A percentile compares a stretch with the other conserved stretches of the same genome.
These are phyloP conservation scores for Plasmodium relictum DNA, from an alignment of 169 alveolate species.

Conservation along the genomic window DNA sequence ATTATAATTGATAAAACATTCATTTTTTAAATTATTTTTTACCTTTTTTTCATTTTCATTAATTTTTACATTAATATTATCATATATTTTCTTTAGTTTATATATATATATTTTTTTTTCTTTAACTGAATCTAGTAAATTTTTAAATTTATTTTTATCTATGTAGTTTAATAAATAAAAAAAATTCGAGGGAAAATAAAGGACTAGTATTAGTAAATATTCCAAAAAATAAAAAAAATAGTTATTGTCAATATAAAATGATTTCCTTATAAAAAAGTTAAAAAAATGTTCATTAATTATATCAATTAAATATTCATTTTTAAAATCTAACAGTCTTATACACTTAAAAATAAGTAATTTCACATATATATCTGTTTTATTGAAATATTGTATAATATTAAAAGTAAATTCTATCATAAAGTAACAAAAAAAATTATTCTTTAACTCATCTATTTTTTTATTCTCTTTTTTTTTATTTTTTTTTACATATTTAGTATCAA, in stretches of 20 bases:
- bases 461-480: not conserved
- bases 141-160: constrained; percentile 18
- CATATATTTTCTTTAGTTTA: constrained; percentile 45
- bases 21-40: not conserved
- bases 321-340: constrained; percentile 36
- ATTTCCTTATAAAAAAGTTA: constrained; percentile 47
- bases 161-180: constrained; percentile 29
- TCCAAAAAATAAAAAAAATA: constrained; percentile 41
- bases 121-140: constrained; percentile 8
- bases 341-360: constrained; percentile 32
- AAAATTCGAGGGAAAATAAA: constrained; percentile 23
- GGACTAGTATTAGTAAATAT: constrained; percentile 18
- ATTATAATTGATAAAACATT: not conserved
- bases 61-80: constrained; percentile 22
- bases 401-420: constrained; percentile 61
- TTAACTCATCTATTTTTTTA: not conserved
- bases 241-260: constrained; percentile 15
- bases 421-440: constrained; percentile 8
- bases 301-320: constrained; percentile 63
- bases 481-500: not conserved
- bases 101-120: constrained; percentile 11
- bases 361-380: constrained; percentile 31
- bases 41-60: constrained; percentile 8
- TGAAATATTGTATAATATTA: constrained; percentile 28
- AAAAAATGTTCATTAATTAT: constrained; percentile 28